Base-by-base conservation (phyloP, 139 green algal species). In the Coccomyxa sp. region DNA sequence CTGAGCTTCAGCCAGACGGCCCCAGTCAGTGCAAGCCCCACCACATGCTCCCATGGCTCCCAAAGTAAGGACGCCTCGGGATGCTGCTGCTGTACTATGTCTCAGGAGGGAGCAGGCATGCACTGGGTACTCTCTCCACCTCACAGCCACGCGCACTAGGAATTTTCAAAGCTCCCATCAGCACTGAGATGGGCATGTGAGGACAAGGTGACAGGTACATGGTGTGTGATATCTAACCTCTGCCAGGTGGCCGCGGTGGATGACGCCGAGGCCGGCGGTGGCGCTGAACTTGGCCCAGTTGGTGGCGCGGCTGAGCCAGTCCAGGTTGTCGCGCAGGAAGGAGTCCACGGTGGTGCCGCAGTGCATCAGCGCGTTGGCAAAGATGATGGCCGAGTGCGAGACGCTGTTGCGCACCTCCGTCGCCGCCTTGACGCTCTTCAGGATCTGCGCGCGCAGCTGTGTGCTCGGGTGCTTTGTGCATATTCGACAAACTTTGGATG, bases 281-380 rank as follows among this genome's bases (percentile, higher is more conserved):
- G 97, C 96, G 44, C 80, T 91, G 86, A 99, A 99, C 85, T 99
- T 99, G 77, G 95, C 93, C 96, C 96, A 99, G 92, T 99, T 99
- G 78, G 96, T 99, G 18, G 96, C 94, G 50, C 92, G 89, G 29
- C 83, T 88, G 76, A 99, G 89, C 96, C 96, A 99, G 55, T 99
- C 96, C 74, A 98, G 83, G 87, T 98, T 98, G 37, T 97, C 92
- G 3, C 96, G 86, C 81, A 99, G 84, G 84, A 99, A 99, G 3
- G 93, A 92, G 83, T 99, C 96, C 31, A 98, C 90, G 0, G 92
- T 97, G 34, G 96, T 99, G 54, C 96, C 96, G 8, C 84, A 84
- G 79, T 99, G 94, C 92, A 98, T 97, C 39, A 97, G 82, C n/a
- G 96, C 93, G 83, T 99, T 99, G 69, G 95, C 88, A 44, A 97